Evolutionary conservation across 352 stramenopile species (phyloP), one percentile per base, ranked within the genome.

Genomic region (Phytophthora chlamydospora): DNA sequence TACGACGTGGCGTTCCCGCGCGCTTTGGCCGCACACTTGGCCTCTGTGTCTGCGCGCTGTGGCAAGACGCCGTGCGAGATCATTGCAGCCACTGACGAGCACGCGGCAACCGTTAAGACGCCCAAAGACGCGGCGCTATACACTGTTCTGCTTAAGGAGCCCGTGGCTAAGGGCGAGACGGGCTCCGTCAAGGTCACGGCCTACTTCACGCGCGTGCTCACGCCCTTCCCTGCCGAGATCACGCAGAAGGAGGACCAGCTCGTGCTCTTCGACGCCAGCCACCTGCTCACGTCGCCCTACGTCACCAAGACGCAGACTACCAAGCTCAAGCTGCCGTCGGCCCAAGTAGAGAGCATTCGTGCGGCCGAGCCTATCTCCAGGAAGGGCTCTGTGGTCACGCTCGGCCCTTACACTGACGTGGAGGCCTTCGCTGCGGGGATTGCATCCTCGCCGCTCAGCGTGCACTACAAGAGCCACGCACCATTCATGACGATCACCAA

Each of bases 381-480:
- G 38, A 92, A 95, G 63, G 89, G 85, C n/a, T 82, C 82, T 5
- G 68, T 69, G 40, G 72, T 96, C 60, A 89, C 82, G 6, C 92
- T 91, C 46, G 89, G 89, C 43, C 87, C 89, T 19, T 96, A 91
- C 69, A 60, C 58, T n/a, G 63, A 93, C 56, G 75, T 86, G 35
- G 55, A 66, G 44, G 58, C 80, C 7, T 88, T 85, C 38, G 61
- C 71, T 1, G 65, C 63, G 9, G 48, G 66, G 3, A 24, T 68
- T 27, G 61, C 68, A 7, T 42, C 46, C 39, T 62, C 70, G 42
- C 61, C 59, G n/a, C 36, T 77, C 32, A 59, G 43, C 0, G 69
- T 96, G 39, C 89, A 97, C 65, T 97, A 85, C 59, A 91, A 93
- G 75, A 94, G 92, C 65, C 81, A 97, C 70, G 68, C 78, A 40